These are phyloP conservation scores for Cerrena zonata DNA, from an alignment of 1,284 basidiomycete species.

Conservation along the genomic window DNA sequence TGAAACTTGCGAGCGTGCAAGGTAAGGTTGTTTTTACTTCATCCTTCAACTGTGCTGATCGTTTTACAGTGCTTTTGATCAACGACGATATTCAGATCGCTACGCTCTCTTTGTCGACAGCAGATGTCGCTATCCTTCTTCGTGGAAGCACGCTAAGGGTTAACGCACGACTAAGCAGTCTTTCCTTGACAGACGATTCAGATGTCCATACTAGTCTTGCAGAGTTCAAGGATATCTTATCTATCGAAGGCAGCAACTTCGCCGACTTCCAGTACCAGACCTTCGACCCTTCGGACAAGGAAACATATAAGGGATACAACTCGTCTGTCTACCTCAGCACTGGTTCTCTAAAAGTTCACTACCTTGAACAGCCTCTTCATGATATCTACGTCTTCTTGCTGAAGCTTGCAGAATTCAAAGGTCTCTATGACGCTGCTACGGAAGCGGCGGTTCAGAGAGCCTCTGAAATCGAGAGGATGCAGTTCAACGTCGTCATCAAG, in stretches of 20 bases:
- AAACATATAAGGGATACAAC: constrained; percentile 77
- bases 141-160: constrained; percentile 75
- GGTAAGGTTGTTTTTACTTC: constrained; percentile 38
- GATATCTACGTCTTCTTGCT: constrained; percentile 81
- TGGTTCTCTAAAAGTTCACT: constrained; percentile 89
- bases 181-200: constrained; percentile 82
- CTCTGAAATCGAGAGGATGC: constrained; percentile 84
- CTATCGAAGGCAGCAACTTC: constrained; percentile 93
- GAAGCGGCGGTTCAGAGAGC: constrained; percentile 89
- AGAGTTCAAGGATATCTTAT: constrained; percentile 83
- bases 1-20: constrained; percentile 86
- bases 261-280: constrained; percentile 96
- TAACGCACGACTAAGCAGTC: constrained; percentile 79
- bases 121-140: constrained; percentile 79
- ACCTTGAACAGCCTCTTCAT: constrained; percentile 82
- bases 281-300: constrained; percentile 63
- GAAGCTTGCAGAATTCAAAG: constrained; percentile 88
- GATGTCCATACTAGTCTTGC: constrained; percentile 46
- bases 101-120: constrained; percentile 87
- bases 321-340: constrained; percentile 80
- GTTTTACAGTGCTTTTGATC: constrained; percentile 72
- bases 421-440: constrained; percentile 92
- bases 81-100: constrained; percentile 73
- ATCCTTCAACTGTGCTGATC: constrained; percentile 12
- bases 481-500: constrained; percentile 86